Evolutionary conservation across 2,329 filamentous ascomycete species (phyloP), one percentile per base, ranked within the genome.

Genomic region (Volutella citrinella): DNA sequence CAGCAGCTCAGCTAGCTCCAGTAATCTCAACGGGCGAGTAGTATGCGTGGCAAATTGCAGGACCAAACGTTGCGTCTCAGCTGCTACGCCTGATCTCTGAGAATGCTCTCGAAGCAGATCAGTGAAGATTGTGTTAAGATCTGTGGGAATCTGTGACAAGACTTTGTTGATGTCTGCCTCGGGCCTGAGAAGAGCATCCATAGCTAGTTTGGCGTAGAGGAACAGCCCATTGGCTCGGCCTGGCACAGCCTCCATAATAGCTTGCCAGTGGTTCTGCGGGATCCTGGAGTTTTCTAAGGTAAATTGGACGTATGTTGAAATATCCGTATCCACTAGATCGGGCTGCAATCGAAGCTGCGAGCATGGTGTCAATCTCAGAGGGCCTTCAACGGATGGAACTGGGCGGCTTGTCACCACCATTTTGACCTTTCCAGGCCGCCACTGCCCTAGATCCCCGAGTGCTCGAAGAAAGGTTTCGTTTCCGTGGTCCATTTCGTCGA

Each of bases 401-500:
- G 63, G 65, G 1, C 69, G 63, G 38, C 66, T 70, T 0, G 70
- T 71, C 5, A 70, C 54, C 0, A 70, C 17, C 0, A 72, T 40
- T 36, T 70, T 72, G 36, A 69, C 48, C 7, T 42, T 49, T 0
- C 27, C 32, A 2, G 64, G 56, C 4, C 38, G 44, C 45, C 48
- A 53, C 6, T 50, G 38, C 0, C 59, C 61, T 1, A 72, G 48
- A 0, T 40, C 32, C 2, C 48, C 52, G 1, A 72, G 46, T 4
- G 44, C 30, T 5, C 54, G 28, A 4, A 69, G 38, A 19, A 70
- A 66, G 1, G 11, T 1, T 0, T 39, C 22, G 12, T 64, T 48
- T 0, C 51, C 59, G n/a, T 47, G 23, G 24, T 68, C 62, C 60
- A 72, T 70, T 45, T 73, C 69, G 38, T 73, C 70, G 4, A 72